Conservation (phyloP, 2,329 filamentous ascomycete genomes). For the Dissoconium aciculare region DNA sequence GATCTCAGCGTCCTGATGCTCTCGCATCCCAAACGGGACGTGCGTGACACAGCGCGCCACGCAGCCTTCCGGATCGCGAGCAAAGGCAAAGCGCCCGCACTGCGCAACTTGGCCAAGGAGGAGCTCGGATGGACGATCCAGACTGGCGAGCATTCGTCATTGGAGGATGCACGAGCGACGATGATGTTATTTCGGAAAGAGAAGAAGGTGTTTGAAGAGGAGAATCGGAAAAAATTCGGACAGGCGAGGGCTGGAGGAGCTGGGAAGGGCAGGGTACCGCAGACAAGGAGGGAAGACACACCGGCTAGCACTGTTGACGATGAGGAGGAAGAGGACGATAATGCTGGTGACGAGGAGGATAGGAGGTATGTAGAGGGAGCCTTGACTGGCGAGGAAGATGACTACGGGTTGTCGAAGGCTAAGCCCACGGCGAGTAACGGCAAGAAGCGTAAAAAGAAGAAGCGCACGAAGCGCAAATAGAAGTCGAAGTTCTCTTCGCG, state of each 20-base stretch:
- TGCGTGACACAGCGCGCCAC: constrained; percentile 73
- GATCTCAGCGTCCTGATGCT: constrained; percentile 60
- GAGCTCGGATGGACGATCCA: constrained; percentile 46
- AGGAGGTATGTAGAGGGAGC: constrained; percentile 11
- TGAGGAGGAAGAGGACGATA: constrained; percentile 13
- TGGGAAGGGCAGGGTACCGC: constrained; percentile 8
- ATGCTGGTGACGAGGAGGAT: constrained; percentile 15
- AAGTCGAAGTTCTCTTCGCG: too few relatives aligned
- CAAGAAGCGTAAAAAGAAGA: constrained; percentile 23
- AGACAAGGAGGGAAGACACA: constrained; percentile 11
- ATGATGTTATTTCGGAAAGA: constrained; percentile 78
- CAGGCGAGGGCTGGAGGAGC: constrained; percentile 15
- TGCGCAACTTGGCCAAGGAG: constrained; percentile 45
- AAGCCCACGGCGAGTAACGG: constrained; percentile 20
- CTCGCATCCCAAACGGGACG: constrained; percentile 61
- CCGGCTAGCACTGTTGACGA: constrained; percentile 15
- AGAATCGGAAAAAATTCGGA: constrained; percentile 53
- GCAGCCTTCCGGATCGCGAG: constrained; percentile 56
- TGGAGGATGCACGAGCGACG: constrained; percentile 70
- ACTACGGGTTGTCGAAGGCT: constrained; percentile 12
- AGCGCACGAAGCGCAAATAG: constrained; percentile 21
- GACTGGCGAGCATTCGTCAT: constrained; percentile 43
- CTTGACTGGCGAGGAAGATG: constrained; percentile 19
- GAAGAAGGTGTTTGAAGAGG: constrained; percentile 73
- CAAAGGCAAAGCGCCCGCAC: constrained; percentile 52